phyloP scores from a whole-genome alignment of 2,329 filamentous ascomycete genomes.

The Coniochaeta prunicola region DNA sequence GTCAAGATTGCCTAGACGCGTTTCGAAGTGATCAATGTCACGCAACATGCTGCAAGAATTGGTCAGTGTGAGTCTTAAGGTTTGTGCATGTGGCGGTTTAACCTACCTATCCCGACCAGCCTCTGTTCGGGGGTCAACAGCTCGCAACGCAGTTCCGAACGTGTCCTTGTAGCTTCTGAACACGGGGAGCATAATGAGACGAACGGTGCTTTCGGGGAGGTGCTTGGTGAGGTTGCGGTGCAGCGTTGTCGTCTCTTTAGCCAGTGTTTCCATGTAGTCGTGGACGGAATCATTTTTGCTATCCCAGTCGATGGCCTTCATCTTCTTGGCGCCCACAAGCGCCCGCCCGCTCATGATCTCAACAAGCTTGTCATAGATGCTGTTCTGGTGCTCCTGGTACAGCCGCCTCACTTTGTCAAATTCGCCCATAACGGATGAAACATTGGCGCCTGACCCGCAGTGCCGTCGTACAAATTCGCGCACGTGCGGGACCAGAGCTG shows the following conservation, averaged over 20 bases:
- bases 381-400: constrained; percentile 83
- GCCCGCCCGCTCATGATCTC: constrained; percentile 85
- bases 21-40: constrained; percentile 67
- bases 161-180: constrained; percentile 77
- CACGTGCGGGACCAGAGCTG: constrained; percentile 80
- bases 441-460: constrained; percentile 38
- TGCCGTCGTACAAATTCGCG: constrained; percentile 87
- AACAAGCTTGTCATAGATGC: constrained; percentile 85
- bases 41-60: constrained; percentile 55
- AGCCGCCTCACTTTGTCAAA: constrained; percentile 83
- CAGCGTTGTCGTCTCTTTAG: constrained; percentile 77
- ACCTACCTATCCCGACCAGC: constrained; percentile 65
- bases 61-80: constrained; percentile 1
- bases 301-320: constrained; percentile 74
- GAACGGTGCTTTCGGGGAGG: constrained; percentile 67
- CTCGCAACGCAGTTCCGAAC: constrained; percentile 63
- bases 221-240: constrained; percentile 80
- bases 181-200: constrained; percentile 79
- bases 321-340: constrained; percentile 62
- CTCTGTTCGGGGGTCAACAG: constrained; percentile 57
- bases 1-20: constrained; percentile 67
- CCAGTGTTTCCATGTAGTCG: constrained; percentile 78
- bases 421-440: constrained; percentile 62
- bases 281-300: constrained; percentile 41
- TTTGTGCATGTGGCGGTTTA: background rate